Evolutionary conservation across 257 asterid genomes (phyloP), one percentile per base, ranked within the genome.

Genomic region (Perilla frutescens): DNA sequence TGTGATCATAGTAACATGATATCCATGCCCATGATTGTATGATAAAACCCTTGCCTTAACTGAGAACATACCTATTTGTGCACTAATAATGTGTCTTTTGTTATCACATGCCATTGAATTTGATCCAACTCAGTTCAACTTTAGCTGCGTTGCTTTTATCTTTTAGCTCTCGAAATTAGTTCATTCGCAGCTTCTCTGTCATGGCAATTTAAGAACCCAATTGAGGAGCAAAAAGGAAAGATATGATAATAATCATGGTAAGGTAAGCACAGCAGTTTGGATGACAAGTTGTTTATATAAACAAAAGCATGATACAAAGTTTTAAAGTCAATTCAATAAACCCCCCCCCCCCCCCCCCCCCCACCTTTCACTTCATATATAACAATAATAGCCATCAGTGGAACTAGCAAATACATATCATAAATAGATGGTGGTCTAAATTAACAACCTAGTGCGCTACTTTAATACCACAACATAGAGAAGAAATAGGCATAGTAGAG

Each of bases 391-490:
- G 26, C 48, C 83, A 81, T 50, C 62, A 15, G 13, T 13, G 3
- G 47, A 71, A 66, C 79, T 59, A 77, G 56, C 58, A 81, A 79
- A 77, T 62, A 32, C 70, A 63, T 20, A 20, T 71, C 59, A 76
- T 13, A 48, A 13, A 45, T 11, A 61, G 39, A 55, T 26, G 34
- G 67, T 49, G 34, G 67, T 49, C 79, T 71, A 60, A 82, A 66
- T 66, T 20, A 66, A 70, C 57, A 29, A 59, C 53, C 62, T 56
- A 68, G 44, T 57, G 51, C 80, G 51, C 80, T 76, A 73, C 59
- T 40, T 40, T 36, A 29, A 60, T 58, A 31, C 69, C 26, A 51
- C 10, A 32, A 34, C 54, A 4, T 3, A 3, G 54, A 48, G 50
- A 44, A 68, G 4, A 31, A 37, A 68, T 29, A 53, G 39, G 20